Conservation (phyloP, 768 basidiomycete genomes). For the Myochromella boudieri region DNA sequence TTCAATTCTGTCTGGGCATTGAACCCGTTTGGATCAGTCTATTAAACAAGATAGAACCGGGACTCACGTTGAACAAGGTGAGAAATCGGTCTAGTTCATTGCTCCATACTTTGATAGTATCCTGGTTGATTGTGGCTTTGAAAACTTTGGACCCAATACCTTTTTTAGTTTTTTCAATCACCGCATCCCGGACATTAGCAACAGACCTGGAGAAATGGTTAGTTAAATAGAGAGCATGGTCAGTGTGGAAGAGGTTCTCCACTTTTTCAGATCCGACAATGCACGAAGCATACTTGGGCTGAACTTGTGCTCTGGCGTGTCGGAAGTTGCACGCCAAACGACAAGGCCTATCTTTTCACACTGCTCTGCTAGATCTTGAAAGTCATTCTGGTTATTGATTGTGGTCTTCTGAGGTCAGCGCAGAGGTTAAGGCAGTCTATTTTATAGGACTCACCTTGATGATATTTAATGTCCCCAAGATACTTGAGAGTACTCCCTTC, state of each 20-base stretch:
- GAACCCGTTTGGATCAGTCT: too few species aligned
- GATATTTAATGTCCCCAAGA: constrained; percentile 7
- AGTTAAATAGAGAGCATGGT: background rate
- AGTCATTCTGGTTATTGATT: constrained; percentile 3
- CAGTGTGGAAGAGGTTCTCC: background rate
- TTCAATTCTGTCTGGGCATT: constrained; percentile 6
- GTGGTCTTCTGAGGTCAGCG: constrained; percentile 1
- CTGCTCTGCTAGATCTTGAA: constrained; percentile 9
- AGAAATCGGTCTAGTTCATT: constrained; percentile 7
- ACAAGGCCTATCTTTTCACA: constrained; percentile 10
- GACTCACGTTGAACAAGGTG: constrained; percentile 8
- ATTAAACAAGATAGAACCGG: background rate
- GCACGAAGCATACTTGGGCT: background rate
- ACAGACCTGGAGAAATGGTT: background rate
- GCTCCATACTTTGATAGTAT: constrained; percentile 7
- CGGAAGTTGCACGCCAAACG: constrained; percentile 7
- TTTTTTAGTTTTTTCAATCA: constrained; percentile 6
- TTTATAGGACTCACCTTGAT: constrained; percentile 1
- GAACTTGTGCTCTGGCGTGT: background rate
- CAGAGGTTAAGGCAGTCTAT: background rate
- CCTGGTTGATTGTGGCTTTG: constrained; percentile 7
- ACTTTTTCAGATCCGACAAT: constrained; percentile 7
- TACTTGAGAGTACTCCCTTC: constrained; percentile 8
- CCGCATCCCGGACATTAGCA: background rate
- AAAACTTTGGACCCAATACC: constrained; percentile 4